Evolutionary conservation across 768 basidiomycete genomes (phyloP).

Genomic region (Lactarius quietus): DNA sequence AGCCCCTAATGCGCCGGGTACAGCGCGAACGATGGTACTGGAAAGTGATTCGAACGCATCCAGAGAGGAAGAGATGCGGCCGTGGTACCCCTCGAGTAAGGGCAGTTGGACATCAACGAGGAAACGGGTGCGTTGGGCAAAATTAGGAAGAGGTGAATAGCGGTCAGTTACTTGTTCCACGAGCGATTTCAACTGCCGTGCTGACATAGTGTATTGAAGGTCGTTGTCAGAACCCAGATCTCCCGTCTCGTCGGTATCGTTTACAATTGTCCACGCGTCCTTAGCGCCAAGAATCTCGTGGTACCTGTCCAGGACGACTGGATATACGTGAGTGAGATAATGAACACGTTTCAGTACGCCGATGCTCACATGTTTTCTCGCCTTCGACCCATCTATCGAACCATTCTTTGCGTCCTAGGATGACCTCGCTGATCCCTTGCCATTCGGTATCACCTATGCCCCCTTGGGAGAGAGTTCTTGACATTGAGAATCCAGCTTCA

Average conservation of each 20-base stretch:
- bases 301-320: constrained; percentile 88
- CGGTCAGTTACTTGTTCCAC: constrained; percentile 95
- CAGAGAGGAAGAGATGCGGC: constrained; percentile 75
- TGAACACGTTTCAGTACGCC: neutral
- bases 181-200: constrained; percentile 76
- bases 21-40: constrained; percentile 81
- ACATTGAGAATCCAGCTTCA: constrained; percentile 68
- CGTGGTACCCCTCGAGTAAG: constrained; percentile 69
- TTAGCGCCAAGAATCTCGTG: constrained; percentile 72
- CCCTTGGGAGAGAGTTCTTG: constrained; percentile 45
- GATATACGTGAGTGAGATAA: neutral
- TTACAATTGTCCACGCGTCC: constrained; percentile 84
- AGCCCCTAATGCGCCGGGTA: constrained; percentile 86
- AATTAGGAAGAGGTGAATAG: constrained; percentile 81
- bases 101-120: constrained; percentile 83
- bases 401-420: constrained; percentile 84
- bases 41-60: constrained; percentile 94
- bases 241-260: constrained; percentile 49
- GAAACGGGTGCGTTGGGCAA: constrained; percentile 77
- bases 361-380: constrained; percentile 76
- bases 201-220: constrained; percentile 74
- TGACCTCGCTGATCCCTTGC: constrained; percentile 77
- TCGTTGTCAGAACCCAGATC: constrained; percentile 30
- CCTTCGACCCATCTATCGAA: constrained; percentile 88
- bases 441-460: constrained; percentile 41